Base-by-base conservation (phyloP, 2,329 filamentous ascomycete species). In the Ophiostoma angusticollis region DNA sequence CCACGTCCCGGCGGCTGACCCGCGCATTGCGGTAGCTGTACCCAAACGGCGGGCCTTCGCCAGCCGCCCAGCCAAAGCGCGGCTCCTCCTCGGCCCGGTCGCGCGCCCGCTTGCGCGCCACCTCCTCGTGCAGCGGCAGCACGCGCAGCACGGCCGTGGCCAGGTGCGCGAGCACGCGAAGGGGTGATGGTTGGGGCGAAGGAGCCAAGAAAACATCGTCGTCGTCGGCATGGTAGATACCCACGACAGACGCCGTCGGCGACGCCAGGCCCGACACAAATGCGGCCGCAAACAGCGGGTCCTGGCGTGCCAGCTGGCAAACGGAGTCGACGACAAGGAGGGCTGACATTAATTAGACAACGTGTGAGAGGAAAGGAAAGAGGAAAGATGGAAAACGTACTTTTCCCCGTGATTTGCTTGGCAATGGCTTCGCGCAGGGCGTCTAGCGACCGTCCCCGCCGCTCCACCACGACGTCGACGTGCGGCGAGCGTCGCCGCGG, bases 61-160 rank as follows among this genome's bases (percentile, higher is more conserved):
- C 78, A 57, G 91, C 83, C 6, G 70, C 67, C 1, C 95, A 66
- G 0, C 89, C 91, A 58, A 83, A 93, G 8, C 73, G 72, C 0
- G 89, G 89, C 44, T 80, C 79, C 5, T 73, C 74, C 6, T 84
- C 63, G 51, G 82, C 86, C 41, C 81, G 72, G 57, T 91, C 78
- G 9, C 71, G 69, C 4, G 89, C 86, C n/a, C 70, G 72, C 54
- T 85, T 85, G 27, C 72, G 69, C 22, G 78, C 76, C 5, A 91
- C 67, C 31, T 83, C 72, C 49, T 95, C 85, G 7, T 74, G 63
- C 28, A 95, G 69, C 12, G 77, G 82, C 28, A 80, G 76, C 0
- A 83, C 67, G 5, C 73, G 77, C 43, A 96, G 68, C 38, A 96
- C 72, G 4, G 85, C 80, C 4, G 91, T 98, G n/a, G 87, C 84